These are phyloP conservation scores for Lodderomyces jiufengensis DNA, from an alignment of 1,139 yeast genomes.

Conservation along the genomic window DNA sequence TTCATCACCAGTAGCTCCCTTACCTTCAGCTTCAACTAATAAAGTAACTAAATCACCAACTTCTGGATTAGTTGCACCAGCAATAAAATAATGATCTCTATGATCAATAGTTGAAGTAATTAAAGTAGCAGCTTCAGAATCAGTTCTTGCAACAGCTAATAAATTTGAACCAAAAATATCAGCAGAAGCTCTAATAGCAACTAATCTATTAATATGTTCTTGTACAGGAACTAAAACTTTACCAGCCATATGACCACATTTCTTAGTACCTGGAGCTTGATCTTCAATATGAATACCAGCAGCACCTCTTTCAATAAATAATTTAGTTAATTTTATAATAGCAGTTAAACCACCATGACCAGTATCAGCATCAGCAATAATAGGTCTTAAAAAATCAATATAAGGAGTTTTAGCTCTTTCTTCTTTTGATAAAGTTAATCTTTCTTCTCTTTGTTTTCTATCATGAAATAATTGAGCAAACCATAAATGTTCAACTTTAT, in stretches of 20 bases:
- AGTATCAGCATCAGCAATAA: constrained; percentile 96
- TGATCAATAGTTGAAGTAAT: constrained; percentile 90
- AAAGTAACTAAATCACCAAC: constrained; percentile 70
- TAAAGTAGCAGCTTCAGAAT: constrained; percentile 95
- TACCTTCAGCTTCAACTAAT: constrained; percentile 76
- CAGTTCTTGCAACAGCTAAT: constrained; percentile 90
- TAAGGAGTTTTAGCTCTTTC: constrained; percentile 63
- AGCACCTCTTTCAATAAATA: constrained; percentile 97
- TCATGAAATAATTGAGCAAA: constrained; percentile 97
- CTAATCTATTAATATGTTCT: constrained; percentile 91
- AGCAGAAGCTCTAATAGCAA: constrained; percentile 93
- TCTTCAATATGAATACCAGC: constrained; percentile 99
- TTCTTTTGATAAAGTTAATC: constrained; percentile 55
- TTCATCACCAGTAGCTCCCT: constrained; percentile 68
- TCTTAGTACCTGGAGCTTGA: constrained; percentile 98
- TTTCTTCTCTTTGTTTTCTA: constrained; percentile 90
- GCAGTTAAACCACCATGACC: constrained; percentile 99
- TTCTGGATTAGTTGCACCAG: constrained; percentile 87
- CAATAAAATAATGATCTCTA: constrained; percentile 89
- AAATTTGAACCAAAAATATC: constrained; percentile 88
- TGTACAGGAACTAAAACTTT: constrained; percentile 96
- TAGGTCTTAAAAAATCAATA: constrained; percentile 88
- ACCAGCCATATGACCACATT: constrained; percentile 99
- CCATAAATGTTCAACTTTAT: constrained; percentile 95
- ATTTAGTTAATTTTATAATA: constrained; percentile 88